phyloP scores from a whole-genome alignment of 805 yeast genomes.

The Pichia nakasei region DNA sequence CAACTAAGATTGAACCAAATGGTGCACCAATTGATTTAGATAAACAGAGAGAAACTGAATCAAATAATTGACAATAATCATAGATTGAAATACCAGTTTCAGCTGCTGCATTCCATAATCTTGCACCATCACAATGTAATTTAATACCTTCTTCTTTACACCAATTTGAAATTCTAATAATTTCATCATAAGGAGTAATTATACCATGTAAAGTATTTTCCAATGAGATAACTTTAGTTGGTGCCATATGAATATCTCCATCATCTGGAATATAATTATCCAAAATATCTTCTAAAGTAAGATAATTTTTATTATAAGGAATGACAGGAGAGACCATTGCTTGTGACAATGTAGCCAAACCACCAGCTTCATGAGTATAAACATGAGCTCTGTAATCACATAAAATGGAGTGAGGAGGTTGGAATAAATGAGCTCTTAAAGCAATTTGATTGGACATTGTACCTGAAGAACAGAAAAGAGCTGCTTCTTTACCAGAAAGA shows the following conservation, averaged over 20 bases:
- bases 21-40: conserved; percentile 93
- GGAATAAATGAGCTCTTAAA: conserved; percentile 60
- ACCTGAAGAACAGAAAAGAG: conserved; percentile 78
- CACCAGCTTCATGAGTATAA: conserved; percentile 82
- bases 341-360: conserved; percentile 79
- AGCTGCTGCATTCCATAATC: conserved; percentile 81
- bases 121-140: conserved; percentile 88
- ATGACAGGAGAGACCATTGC: conserved; percentile 83
- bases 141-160: conserved; percentile 50
- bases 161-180: conserved; percentile 59
- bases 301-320: conserved; percentile 65
- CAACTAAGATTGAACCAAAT: conserved; percentile 81
- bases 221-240: conserved; percentile 74
- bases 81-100: conserved; percentile 59
- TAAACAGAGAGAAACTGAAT: conserved; percentile 81
- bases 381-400: conserved; percentile 87
- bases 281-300: conserved; percentile 74
- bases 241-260: conserved; percentile 82
- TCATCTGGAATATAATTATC: conserved; percentile 55
- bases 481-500: conserved; percentile 74
- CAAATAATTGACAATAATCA: conserved; percentile 71
- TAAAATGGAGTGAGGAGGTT: conserved; percentile 76
- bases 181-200: conserved; percentile 71
- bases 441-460: conserved; percentile 88
- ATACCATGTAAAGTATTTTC: conserved; percentile 88